Evolutionary conservation across 164 flowering plant species (phyloP), one percentile per base, ranked within the genome.

Genomic region (Sextonia rubra): DNA sequence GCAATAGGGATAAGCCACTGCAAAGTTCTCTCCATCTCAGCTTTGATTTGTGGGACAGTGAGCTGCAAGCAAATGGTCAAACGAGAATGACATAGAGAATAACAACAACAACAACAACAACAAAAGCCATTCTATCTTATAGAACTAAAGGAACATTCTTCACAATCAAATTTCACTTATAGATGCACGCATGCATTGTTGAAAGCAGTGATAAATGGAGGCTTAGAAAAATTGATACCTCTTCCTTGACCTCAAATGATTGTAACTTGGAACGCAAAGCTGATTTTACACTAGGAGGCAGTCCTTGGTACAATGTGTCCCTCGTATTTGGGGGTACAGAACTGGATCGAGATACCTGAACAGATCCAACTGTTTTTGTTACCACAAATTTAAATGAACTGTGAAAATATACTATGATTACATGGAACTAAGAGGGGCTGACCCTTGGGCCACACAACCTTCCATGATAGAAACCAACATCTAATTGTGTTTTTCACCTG

Each of bases 1-100:
- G 99, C 98, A 83, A 96, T 84, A 5, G 99, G 99, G 70, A 93
- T 97, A 74, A 96, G 94, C 99, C 99, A 96, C 67, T 85, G 94
- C 86, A 96, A 74, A 3, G 94, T 96, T 77, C 90, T 96, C 85
- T 96, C 99, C 99, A 96, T 96, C 83, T 96, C 97, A 12, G 86
- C 91, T 84, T 93, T 96, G 71, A 96, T 89, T 81, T 92, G 88
- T 47, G 84, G 82, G 47, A 96, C 80, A 20, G 95, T 90, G 58
- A 89, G 87, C 99, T 96, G 92, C 81, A 78, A 76, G 27, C 8
- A 61, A 12, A 18, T 23, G 69, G 22, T 66, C 52, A 66, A 66
- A 66, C 37, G 27, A 37, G 69, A 37, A 37, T 15, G n/a, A 62
- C 23, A 12, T 7, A 62, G 24, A 23, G 12, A 62, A 62, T 24